Evolutionary conservation across 179 eudicot species (phyloP).

Genomic region (Nepenthes alata): DNA sequence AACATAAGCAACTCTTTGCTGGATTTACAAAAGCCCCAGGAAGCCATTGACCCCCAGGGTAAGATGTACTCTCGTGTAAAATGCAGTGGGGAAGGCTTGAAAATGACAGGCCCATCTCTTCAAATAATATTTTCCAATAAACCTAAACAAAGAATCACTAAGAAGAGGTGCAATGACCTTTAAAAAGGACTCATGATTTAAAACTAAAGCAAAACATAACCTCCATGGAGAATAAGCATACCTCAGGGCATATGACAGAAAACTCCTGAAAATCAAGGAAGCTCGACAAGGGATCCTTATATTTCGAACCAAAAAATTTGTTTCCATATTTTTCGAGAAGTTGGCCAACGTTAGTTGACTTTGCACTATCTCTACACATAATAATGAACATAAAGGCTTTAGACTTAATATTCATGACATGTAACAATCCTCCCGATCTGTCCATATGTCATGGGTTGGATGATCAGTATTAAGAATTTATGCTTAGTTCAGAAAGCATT

Average conservation of each 20-base stretch:
- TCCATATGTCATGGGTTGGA: no score
- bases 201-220: not conserved
- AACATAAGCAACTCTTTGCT: slow-evolving; percentile 55
- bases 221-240: slow-evolving; percentile 10
- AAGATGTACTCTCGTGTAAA: slow-evolving; percentile 37
- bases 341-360: slow-evolving; percentile 57
- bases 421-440: not conserved
- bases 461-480: no score
- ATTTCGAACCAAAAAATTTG: slow-evolving; percentile 52
- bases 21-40: slow-evolving; percentile 69
- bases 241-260: slow-evolving; percentile 79
- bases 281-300: slow-evolving; percentile 73
- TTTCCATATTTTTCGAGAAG: slow-evolving; percentile 62
- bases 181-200: not conserved
- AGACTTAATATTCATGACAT: slow-evolving; percentile 1
- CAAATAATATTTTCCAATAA: slow-evolving; percentile 62
- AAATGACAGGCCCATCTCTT: slow-evolving; percentile 58
- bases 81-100: slow-evolving; percentile 56
- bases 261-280: slow-evolving; percentile 70
- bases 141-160: slow-evolving; percentile 27
- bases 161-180: not conserved
- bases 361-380: slow-evolving; percentile 37
- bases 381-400: slow-evolving; percentile 5
- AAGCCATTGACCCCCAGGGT: slow-evolving; percentile 95
- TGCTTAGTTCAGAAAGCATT: no score